Conservation (phyloP, 164 flowering plant species). For the Sextonia rubra region DNA sequence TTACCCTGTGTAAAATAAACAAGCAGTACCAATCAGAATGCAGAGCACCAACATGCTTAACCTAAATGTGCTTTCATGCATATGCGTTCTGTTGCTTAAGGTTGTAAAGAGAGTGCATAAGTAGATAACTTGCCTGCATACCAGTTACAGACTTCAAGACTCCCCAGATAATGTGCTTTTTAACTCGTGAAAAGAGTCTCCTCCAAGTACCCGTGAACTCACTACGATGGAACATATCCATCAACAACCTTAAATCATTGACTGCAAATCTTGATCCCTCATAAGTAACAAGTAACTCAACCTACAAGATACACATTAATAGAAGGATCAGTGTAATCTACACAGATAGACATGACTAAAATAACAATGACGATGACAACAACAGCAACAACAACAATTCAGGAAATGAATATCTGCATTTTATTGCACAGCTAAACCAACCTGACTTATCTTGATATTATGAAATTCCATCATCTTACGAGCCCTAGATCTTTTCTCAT, state of each 20-base stretch:
- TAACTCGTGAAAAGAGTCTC: slow-evolving; percentile 85
- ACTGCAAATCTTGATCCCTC: slow-evolving; percentile 94
- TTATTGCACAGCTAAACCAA: slow-evolving; percentile 19
- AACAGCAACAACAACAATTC: too few species aligned
- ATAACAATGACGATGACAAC: too few species aligned
- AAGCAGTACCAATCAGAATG: not conserved
- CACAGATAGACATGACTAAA: too few species aligned
- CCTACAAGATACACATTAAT: slow-evolving; percentile 36
- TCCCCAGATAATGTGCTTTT: slow-evolving; percentile 98
- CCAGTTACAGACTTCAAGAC: slow-evolving; percentile 98
- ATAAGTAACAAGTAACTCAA: slow-evolving; percentile 85
- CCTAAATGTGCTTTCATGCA: too few species aligned
- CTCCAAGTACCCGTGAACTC: slow-evolving; percentile 98
- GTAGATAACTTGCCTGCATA: slow-evolving; percentile 68
- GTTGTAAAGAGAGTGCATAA: not conserved
- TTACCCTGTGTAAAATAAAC: slow-evolving; percentile 56
- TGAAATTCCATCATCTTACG: slow-evolving; percentile 91
- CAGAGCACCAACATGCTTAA: not conserved
- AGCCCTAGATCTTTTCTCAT: slow-evolving; percentile 79
- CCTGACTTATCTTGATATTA: slow-evolving; percentile 97
- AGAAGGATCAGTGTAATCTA: not conserved
- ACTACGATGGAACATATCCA: slow-evolving; percentile 90
- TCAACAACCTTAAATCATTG: slow-evolving; percentile 79
- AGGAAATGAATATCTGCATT: not conserved
- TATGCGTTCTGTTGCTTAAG: too few species aligned